These are phyloP conservation scores for Cryphonectria japonica DNA, from an alignment of 2,329 filamentous ascomycete genomes.

Conservation along the genomic window DNA sequence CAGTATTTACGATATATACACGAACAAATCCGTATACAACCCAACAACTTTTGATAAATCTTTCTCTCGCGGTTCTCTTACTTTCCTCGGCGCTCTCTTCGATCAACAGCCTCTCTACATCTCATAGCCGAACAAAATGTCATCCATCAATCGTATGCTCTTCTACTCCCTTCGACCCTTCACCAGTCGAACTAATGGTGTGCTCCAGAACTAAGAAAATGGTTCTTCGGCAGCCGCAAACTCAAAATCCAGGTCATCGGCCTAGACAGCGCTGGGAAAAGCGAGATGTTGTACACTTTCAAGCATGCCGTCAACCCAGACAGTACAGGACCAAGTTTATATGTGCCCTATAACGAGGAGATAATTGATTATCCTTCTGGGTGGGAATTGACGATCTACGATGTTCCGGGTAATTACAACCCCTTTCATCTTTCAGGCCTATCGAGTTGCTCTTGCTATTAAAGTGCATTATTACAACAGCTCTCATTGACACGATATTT, in stretches of 20 bases:
- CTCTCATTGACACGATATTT: background rate
- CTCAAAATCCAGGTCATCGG: conserved; percentile 2
- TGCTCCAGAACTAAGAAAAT: background rate
- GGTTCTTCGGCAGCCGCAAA: background rate
- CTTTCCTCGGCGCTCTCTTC: too few species aligned
- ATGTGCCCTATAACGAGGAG: background rate
- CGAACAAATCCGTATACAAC: background rate
- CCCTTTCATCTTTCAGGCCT: background rate
- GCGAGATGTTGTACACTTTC: background rate
- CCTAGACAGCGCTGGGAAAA: background rate
- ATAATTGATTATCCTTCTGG: background rate
- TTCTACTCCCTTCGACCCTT: background rate
- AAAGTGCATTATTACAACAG: background rate
- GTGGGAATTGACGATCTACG: conserved; percentile 10
- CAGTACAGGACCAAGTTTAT: background rate
- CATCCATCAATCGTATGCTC: background rate
- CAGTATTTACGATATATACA: background rate
- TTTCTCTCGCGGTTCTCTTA: too few species aligned
- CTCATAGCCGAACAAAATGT: background rate
- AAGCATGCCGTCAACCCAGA: background rate
- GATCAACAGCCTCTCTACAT: background rate
- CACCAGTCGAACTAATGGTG: background rate
- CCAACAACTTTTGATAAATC: too few species aligned
- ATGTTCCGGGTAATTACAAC: background rate
- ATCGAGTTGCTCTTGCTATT: background rate